A percentile compares a stretch with the other conserved stretches of the same genome.
Conservation (phyloP, 306 rosid species). For the Sicyos edulis region DNA sequence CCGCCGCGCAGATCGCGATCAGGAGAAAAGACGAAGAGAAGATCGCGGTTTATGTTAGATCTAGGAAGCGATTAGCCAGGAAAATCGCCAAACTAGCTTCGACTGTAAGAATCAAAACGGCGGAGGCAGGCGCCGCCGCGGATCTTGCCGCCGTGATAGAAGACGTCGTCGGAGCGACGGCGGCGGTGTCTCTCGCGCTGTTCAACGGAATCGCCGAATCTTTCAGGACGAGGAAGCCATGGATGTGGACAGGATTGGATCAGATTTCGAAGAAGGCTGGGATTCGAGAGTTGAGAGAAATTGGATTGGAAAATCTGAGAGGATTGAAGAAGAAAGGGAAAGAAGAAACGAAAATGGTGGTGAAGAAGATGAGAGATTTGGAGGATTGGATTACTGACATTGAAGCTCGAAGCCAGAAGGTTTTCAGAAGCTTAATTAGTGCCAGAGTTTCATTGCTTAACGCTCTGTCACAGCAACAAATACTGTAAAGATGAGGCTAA, state of each 20-base stretch:
- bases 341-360: conserved; percentile 39
- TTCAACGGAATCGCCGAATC: conserved; percentile 50
- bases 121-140: conserved; percentile 34
- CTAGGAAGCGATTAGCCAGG: conserved; percentile 39
- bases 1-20: conserved; percentile 60
- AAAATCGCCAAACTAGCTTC: conserved; percentile 52
- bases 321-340: conserved; percentile 44
- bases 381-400: conserved; percentile 41
- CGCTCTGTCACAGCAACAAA: conserved; percentile 35
- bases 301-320: conserved; percentile 24
- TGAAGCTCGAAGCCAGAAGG: conserved; percentile 42
- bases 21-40: conserved; percentile 52
- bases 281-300: conserved; percentile 37
- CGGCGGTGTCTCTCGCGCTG: conserved; percentile 45
- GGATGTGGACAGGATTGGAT: conserved; percentile 36
- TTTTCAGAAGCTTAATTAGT: conserved; percentile 64
- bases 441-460: conserved; percentile 65
- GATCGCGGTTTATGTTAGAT: conserved; percentile 32
- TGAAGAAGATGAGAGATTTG: conserved; percentile 61
- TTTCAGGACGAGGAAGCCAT: conserved; percentile 27
- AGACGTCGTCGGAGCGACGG: conserved; percentile 49
- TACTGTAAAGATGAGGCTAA: not conserved
- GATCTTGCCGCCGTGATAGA: conserved; percentile 42
- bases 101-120: conserved; percentile 11
- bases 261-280: conserved; percentile 33